A percentile compares a stretch with the other conserved stretches of the same genome.
phyloP scores from a whole-genome alignment of 768 basidiomycete species.

The Psilocybe tampanensis region DNA sequence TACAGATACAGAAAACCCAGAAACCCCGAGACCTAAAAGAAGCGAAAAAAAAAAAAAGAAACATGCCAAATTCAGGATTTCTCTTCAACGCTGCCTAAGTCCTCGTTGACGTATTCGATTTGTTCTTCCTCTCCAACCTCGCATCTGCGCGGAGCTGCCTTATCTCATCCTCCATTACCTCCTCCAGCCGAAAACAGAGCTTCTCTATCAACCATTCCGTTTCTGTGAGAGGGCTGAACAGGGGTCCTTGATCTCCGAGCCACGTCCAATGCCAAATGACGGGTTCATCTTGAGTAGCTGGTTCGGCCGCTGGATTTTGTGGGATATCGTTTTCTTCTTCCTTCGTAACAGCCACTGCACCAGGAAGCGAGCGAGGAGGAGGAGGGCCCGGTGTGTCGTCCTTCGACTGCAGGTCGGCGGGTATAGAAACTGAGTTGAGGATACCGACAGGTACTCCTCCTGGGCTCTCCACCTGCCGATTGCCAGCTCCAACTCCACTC shows the following conservation, averaged over 20 bases:
- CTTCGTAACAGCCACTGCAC: too few species aligned
- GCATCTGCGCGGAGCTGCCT: constrained; percentile 6
- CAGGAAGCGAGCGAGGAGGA: too few species aligned
- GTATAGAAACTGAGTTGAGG: not conserved
- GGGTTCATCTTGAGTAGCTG: not conserved
- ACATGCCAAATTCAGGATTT: too few species aligned
- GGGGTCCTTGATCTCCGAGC: constrained; percentile 41
- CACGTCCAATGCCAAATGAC: constrained; percentile 34
- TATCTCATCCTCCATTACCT: constrained; percentile 29
- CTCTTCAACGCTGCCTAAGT: too few species aligned
- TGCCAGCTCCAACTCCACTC: not conserved
- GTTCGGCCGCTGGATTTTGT: not conserved
- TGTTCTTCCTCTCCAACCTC: not conserved
- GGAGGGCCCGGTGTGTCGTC: not conserved
- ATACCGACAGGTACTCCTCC: too few species aligned
- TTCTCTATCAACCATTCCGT: constrained; percentile 40
- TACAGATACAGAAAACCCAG: too few species aligned
- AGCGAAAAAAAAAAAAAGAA: too few species aligned
- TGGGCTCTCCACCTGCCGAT: too few species aligned
- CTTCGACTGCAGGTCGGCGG: not conserved
- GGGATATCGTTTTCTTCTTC: too few species aligned
- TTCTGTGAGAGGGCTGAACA: constrained; percentile 37
- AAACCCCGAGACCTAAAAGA: too few species aligned
- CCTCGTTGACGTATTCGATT: too few species aligned
- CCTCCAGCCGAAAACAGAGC: constrained; percentile 34